phyloP scores from a whole-genome alignment of 305 asterid genomes.

The Fraxinus angustifolia region DNA sequence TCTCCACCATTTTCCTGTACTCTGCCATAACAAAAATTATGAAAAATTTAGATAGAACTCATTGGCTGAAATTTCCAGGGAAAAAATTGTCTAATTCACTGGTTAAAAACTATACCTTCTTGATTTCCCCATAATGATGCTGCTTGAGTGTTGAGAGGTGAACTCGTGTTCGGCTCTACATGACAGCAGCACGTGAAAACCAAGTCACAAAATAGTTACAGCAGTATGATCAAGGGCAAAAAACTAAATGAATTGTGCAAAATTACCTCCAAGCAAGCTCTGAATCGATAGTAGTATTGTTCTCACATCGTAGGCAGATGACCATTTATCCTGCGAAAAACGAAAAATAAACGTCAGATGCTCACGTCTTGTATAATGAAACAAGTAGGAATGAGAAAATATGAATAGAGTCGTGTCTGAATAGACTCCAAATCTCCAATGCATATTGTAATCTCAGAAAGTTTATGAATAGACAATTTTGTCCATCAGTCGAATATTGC shows the following conservation, averaged over 20 bases:
- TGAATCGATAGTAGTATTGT: slow-evolving; percentile 79
- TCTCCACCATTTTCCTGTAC: slow-evolving; percentile 86
- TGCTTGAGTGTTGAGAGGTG: slow-evolving; percentile 85
- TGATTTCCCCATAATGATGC: slow-evolving; percentile 83
- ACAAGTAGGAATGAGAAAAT: not conserved
- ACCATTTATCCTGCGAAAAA: slow-evolving; percentile 71
- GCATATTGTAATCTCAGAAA: not conserved
- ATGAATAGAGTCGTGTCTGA: not conserved
- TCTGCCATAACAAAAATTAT: slow-evolving; percentile 36
- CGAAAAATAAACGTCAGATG: not conserved
- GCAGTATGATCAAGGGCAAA: not conserved
- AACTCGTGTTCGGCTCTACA: slow-evolving; percentile 83
- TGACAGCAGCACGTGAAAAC: not conserved
- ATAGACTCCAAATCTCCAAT: too few relatives aligned
- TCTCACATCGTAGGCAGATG: slow-evolving; percentile 92
- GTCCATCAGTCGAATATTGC: not conserved
- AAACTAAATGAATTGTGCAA: not conserved
- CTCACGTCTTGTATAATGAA: not conserved
- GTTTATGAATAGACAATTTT: not conserved
- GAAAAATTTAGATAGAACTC: not conserved
- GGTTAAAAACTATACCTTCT: slow-evolving; percentile 49
- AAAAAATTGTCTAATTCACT: not conserved
- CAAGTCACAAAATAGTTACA: not conserved
- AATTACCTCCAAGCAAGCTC: slow-evolving; percentile 88
- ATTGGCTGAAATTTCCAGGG: not conserved